A percentile compares a stretch with the other conserved stretches of the same genome.
Conservation (phyloP, 1,139 yeast species). For the Scheffersomyces segobiensis region DNA sequence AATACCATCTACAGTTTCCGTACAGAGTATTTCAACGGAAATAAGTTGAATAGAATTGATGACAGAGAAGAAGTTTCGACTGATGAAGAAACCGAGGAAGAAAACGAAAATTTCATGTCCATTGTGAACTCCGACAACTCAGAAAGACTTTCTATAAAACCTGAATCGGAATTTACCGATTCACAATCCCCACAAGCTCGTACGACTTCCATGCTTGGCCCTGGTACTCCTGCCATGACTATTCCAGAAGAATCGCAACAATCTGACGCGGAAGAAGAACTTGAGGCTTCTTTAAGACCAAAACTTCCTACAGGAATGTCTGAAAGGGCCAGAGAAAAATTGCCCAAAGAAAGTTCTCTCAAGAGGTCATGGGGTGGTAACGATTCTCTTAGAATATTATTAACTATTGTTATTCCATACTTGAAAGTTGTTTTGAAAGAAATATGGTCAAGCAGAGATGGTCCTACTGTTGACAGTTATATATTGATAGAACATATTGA, state of each 20-base stretch:
- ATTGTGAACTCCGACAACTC: slow-evolving; percentile 9
- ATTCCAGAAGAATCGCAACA: slow-evolving; percentile 1
- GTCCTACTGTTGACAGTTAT: slow-evolving; percentile 27
- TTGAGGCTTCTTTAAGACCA: slow-evolving; percentile 38
- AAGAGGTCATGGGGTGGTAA: slow-evolving; percentile 63
- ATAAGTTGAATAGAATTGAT: slow-evolving; percentile 11
- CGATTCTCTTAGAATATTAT: slow-evolving; percentile 47
- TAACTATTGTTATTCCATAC: slow-evolving; percentile 43
- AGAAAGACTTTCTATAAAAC: slow-evolving; percentile 9
- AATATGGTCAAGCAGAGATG: slow-evolving; percentile 29
- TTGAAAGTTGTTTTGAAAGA: slow-evolving; percentile 37
- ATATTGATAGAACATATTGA: slow-evolving; percentile 44
- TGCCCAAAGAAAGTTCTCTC: slow-evolving; percentile 51
- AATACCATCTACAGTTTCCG: slow-evolving; percentile 30
- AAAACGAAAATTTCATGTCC: slow-evolving; percentile 2
- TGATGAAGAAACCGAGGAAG: slow-evolving; percentile 2
- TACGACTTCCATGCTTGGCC: neutral
- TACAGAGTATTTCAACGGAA: slow-evolving; percentile 28
- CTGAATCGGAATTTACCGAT: neutral
- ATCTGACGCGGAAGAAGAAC: slow-evolving; percentile 16
- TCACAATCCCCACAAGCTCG: neutral
- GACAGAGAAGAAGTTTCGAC: slow-evolving; percentile 10
- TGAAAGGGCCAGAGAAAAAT: slow-evolving; percentile 56
- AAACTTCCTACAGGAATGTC: slow-evolving; percentile 66
- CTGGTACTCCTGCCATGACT: neutral